A percentile compares a stretch with the other conserved stretches of the same genome.
Conservation (phyloP, 768 basidiomycete species). For the Omphalotus guepiniiformis region DNA sequence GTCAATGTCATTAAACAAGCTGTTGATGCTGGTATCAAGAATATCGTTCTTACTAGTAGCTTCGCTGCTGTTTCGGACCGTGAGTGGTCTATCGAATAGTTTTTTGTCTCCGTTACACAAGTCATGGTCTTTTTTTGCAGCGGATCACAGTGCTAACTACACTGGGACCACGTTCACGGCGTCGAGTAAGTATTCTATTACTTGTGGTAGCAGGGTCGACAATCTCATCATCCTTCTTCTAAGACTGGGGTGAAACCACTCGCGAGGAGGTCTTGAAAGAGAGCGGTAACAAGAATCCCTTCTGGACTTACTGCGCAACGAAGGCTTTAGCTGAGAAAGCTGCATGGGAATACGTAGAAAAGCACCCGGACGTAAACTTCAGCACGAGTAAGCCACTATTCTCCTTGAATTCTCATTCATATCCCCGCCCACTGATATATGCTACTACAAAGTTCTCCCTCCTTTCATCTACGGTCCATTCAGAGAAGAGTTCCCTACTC, state of each 20-base stretch:
- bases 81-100: too few species aligned
- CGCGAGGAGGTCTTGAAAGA: slow-evolving; percentile 3
- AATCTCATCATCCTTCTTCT: not conserved
- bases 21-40: slow-evolving; percentile 15
- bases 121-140: too few species aligned
- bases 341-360: slow-evolving; percentile 21
- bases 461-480: slow-evolving; percentile 26
- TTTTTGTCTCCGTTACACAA: too few species aligned
- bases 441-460: slow-evolving; percentile 27
- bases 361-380: slow-evolving; percentile 20
- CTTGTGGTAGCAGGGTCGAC: not conserved
- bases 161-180: not conserved
- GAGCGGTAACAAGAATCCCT: not conserved
- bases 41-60: slow-evolving; percentile 19
- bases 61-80: slow-evolving; percentile 5
- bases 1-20: slow-evolving; percentile 23
- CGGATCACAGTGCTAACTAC: slow-evolving; percentile 1
- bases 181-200: not conserved
- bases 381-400: slow-evolving; percentile 14
- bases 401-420: not conserved
- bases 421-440: not conserved
- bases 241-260: slow-evolving; percentile 10
- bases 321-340: slow-evolving; percentile 7
- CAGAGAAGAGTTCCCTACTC: slow-evolving; percentile 15
- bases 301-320: slow-evolving; percentile 1